Percentiles rank a stretch among this genome's conserved stretches.
Evolutionary conservation across 2,329 filamentous ascomycete species (phyloP).

Genomic region (Penicillium freii): DNA sequence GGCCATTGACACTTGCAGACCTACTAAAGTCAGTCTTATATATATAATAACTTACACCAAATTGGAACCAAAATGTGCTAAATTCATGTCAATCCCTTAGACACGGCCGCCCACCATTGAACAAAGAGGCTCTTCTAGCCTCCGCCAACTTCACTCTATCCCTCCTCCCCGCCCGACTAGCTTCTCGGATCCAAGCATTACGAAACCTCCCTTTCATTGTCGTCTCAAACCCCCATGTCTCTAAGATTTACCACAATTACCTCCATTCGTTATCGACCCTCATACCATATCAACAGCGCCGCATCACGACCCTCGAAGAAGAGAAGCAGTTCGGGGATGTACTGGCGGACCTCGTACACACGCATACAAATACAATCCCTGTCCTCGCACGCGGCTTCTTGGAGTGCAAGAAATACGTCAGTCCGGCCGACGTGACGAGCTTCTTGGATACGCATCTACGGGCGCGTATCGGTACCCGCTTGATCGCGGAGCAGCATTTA

Average conservation of each 20-base stretch:
- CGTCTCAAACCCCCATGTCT: slow-evolving; percentile 94
- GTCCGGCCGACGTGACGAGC: slow-evolving; percentile 73
- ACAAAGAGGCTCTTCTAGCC: slow-evolving; percentile 72
- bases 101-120: slow-evolving; percentile 80
- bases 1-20: slow-evolving; percentile 80
- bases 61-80: background rate
- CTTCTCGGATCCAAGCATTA: slow-evolving; percentile 88
- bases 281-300: slow-evolving; percentile 73
- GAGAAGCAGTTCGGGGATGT: slow-evolving; percentile 90
- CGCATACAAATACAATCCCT: slow-evolving; percentile 91
- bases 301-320: slow-evolving; percentile 75
- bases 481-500: slow-evolving; percentile 96
- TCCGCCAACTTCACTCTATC: slow-evolving; percentile 96
- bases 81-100: slow-evolving; percentile 33
- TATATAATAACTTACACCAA: background rate
- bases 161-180: slow-evolving; percentile 85
- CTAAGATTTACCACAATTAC: slow-evolving; percentile 94
- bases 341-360: slow-evolving; percentile 91
- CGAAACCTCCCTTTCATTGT: slow-evolving; percentile 96
- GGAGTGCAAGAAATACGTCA: slow-evolving; percentile 89
- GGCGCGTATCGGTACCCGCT: slow-evolving; percentile 85
- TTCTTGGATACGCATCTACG: slow-evolving; percentile 94
- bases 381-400: slow-evolving; percentile 88
- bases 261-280: slow-evolving; percentile 87
- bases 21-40: slow-evolving; percentile 68